phyloP scores from a whole-genome alignment of 345 rosid genomes.

The Salix koriyanagi region DNA sequence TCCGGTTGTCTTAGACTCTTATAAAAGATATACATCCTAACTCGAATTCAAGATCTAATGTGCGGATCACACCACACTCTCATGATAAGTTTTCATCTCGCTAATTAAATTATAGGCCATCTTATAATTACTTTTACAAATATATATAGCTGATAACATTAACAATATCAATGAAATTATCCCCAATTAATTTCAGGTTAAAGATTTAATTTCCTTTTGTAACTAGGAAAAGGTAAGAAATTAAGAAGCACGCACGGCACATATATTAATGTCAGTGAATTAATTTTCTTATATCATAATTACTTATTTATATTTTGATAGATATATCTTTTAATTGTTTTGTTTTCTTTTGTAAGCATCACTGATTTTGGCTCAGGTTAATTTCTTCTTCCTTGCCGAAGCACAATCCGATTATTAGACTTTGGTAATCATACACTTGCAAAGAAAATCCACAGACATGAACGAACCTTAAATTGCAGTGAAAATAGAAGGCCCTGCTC shows the following conservation, averaged over 20 bases:
- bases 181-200: too few relatives aligned
- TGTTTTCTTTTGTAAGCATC: neutral
- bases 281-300: neutral
- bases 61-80: fast-evolving
- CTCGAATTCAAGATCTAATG: fast-evolving
- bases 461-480: neutral
- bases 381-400: neutral
- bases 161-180: too few relatives aligned
- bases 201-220: too few relatives aligned
- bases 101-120: neutral
- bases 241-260: too few relatives aligned
- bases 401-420: neutral
- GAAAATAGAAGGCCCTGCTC: neutral
- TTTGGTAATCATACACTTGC: neutral
- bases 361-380: neutral
- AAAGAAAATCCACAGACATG: neutral
- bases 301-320: neutral
- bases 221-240: too few relatives aligned
- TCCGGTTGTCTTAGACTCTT: too few relatives aligned
- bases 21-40: too few relatives aligned
- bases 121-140: too few relatives aligned
- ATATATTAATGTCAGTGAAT: neutral
- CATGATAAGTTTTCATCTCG: neutral
- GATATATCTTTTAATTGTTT: neutral
- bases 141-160: too few relatives aligned